phyloP scores from a whole-genome alignment of 352 stramenopile genomes.

The Globisporangium spiculum region DNA sequence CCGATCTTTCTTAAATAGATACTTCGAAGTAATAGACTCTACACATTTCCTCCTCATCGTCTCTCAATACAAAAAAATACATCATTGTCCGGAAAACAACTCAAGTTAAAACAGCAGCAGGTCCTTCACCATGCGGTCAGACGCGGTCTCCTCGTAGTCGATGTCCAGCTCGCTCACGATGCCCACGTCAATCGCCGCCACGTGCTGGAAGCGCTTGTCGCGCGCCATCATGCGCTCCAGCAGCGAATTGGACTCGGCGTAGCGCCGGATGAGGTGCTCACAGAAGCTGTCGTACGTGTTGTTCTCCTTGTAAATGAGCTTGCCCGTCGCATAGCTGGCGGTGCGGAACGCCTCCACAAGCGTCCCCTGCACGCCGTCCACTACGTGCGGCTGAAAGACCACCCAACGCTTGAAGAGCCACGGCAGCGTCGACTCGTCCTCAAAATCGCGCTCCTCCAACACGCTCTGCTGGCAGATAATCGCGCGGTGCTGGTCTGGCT shows the following conservation, averaged over 20 bases:
- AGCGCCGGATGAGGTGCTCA: slow-evolving; percentile 84
- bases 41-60: not conserved
- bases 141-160: slow-evolving; percentile 62
- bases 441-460: slow-evolving; percentile 78
- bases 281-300: slow-evolving; percentile 90
- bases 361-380: slow-evolving; percentile 73
- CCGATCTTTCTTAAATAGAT: slow-evolving; percentile 24
- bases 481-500: slow-evolving; percentile 48
- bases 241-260: slow-evolving; percentile 80
- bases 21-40: slow-evolving; percentile 11
- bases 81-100: not conserved
- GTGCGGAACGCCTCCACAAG: slow-evolving; percentile 82
- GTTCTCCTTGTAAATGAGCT: slow-evolving; percentile 87
- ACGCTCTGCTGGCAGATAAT: slow-evolving; percentile 87
- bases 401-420: slow-evolving; percentile 89
- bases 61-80: not conserved
- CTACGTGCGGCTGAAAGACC: slow-evolving; percentile 68
- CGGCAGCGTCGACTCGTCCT: slow-evolving; percentile 73
- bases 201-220: slow-evolving; percentile 67
- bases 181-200: slow-evolving; percentile 29
- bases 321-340: slow-evolving; percentile 77
- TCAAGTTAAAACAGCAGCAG: slow-evolving; percentile 66
- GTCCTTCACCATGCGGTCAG: slow-evolving; percentile 84
- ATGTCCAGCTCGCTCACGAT: slow-evolving; percentile 30
- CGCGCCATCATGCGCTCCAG: slow-evolving; percentile 83